Conservation (phyloP, 306 rosid species). For the Dryas drummondii region DNA sequence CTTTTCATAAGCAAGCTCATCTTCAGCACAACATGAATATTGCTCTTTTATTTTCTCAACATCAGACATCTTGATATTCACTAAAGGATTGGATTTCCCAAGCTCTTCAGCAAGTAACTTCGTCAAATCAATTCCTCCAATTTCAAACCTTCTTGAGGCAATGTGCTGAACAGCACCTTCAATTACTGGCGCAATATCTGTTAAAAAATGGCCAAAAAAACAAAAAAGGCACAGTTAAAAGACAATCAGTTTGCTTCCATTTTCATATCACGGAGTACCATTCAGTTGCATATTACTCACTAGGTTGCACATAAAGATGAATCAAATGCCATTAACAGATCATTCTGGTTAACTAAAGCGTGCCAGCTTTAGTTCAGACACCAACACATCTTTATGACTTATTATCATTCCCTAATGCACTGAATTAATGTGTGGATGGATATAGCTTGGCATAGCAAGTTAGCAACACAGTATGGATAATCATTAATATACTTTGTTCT, state of each 20-base stretch:
- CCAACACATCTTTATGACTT: not conserved
- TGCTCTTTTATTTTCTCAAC: slow-evolving; percentile 88
- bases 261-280: slow-evolving; percentile 14
- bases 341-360: not conserved
- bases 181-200: slow-evolving; percentile 96
- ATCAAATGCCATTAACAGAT: not conserved
- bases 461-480: not conserved
- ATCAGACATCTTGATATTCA: slow-evolving; percentile 66
- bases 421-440: not conserved
- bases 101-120: slow-evolving; percentile 85
- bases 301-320: not conserved
- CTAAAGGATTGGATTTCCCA: slow-evolving; percentile 71
- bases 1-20: slow-evolving; percentile 81
- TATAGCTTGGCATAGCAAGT: not conserved
- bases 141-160: slow-evolving; percentile 92
- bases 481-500: slow-evolving; percentile 6
- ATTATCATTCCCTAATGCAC: not conserved
- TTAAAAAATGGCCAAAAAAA: slow-evolving; percentile 23
- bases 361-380: not conserved
- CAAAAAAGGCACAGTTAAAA: slow-evolving; percentile 13
- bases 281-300: slow-evolving; percentile 4
- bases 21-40: slow-evolving; percentile 90
- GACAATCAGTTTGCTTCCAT: slow-evolving; percentile 9
- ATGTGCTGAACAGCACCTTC: slow-evolving; percentile 99
- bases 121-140: slow-evolving; percentile 89